These are phyloP conservation scores for Mrakia gelida DNA, from an alignment of 768 basidiomycete genomes.

Conservation along the genomic window DNA sequence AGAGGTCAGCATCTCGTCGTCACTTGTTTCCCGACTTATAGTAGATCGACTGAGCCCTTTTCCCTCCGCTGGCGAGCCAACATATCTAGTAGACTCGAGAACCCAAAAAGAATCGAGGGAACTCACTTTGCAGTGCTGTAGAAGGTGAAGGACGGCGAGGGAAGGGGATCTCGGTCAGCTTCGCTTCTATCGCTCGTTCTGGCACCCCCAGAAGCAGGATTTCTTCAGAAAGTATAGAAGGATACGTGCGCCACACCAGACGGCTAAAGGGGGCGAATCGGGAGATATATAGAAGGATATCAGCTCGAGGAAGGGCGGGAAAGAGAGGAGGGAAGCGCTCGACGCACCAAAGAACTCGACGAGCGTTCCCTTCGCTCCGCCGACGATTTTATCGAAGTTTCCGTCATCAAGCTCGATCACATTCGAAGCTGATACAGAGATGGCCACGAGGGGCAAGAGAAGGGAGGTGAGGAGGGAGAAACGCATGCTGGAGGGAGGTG, in stretches of 20 bases:
- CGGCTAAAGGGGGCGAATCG: too few species aligned
- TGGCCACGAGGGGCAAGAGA: not conserved
- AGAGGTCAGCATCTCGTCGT: not conserved
- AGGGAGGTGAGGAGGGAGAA: not conserved
- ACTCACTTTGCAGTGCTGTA: conserved; percentile 2
- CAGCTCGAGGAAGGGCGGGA: not conserved
- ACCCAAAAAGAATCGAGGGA: too few species aligned
- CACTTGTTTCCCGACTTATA: too few species aligned
- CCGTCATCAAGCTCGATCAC: conserved; percentile 71
- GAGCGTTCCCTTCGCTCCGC: not conserved
- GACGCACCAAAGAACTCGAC: not conserved
- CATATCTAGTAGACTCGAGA: too few species aligned
- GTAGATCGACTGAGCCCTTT: too few species aligned
- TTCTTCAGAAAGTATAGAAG: not conserved
- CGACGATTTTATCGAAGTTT: conserved; percentile 59
- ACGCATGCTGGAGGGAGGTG: not conserved
- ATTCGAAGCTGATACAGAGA: conserved; percentile 54
- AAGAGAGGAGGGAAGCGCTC: not conserved
- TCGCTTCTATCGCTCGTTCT: not conserved
- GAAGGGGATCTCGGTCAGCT: not conserved
- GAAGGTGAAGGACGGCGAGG: not conserved
- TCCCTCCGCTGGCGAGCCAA: too few species aligned
- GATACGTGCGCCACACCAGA: not conserved
- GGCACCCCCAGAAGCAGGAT: too few species aligned
- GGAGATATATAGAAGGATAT: too few species aligned